Evolutionary conservation across 495 filamentous ascomycete genomes (phyloP), one percentile per base, ranked within the genome.

Genomic region (Podospora conica): DNA sequence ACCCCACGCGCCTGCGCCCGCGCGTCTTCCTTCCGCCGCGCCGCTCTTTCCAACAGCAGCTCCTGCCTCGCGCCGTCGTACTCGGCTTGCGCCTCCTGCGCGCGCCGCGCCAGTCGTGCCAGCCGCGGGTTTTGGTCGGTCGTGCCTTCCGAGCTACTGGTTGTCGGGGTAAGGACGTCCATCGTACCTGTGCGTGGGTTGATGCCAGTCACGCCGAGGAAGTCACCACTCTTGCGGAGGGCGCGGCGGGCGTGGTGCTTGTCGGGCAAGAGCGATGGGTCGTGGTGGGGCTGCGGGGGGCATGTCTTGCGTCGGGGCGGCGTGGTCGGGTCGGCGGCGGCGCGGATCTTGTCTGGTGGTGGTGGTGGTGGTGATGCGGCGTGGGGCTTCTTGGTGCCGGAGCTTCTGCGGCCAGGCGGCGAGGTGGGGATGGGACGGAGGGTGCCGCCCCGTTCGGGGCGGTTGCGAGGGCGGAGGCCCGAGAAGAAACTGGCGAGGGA

Each of bases 141-240:
- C 61, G 61, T 56, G 18, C 70, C 76, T 3, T 68, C 71, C 5
- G 70, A 70, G 64, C 76, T 79, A 10, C 40, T n/a, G 15, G 71
- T 77, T 15, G 79, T 80, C 18, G 80, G 79, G 10, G 80, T 82
- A 29, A 81, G 69, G 8, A 79, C 70, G 33, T 84, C 77, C 63
- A 75, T 78, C 66, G 76, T 72, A 1, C 83, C 82, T n/a, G 82
- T 85, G 55, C 78, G 71, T 11, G 83, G 82, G 65, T 85, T 84
- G n/a, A 79, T 78, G 21, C 83, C 82, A 65, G 82, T 82, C 12
- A 84, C 80, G 11, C 83, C 82, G 11, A 85, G 75, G 71, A 79
- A 85, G 65, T 85, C 83, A 18, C 81, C 79, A 60, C 80, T 81
- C 61, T 80, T 76, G 77, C 28, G 81, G 65, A 18, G 57, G 75